A percentile compares a stretch with the other conserved stretches of the same genome.
phyloP scores from a whole-genome alignment of 2,329 filamentous ascomycete genomes.

The Triangularia verruculosa region DNA sequence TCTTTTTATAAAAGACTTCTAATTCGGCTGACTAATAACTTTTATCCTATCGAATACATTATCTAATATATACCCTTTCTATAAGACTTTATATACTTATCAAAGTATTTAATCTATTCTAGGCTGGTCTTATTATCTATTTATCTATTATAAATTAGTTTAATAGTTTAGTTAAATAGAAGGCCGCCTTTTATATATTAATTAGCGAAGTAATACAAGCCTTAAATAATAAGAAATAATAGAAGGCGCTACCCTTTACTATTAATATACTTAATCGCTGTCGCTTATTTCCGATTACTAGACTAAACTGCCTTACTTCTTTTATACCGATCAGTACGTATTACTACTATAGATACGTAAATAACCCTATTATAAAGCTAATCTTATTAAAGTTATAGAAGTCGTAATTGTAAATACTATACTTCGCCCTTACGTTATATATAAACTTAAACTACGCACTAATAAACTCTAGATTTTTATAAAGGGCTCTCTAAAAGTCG shows the following conservation, averaged over 20 bases:
- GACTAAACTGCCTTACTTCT: not conserved
- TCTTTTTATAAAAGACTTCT: not conserved
- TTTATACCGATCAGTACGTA: not conserved
- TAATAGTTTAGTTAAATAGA: too few relatives aligned
- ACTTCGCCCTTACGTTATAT: slow-evolving; percentile 22
- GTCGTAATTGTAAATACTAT: slow-evolving; percentile 21
- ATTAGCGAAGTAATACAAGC: too few relatives aligned
- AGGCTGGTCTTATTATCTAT: too few relatives aligned
- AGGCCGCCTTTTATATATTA: too few relatives aligned
- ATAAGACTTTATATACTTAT: not conserved
- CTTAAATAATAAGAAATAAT: too few relatives aligned
- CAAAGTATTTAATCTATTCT: too few relatives aligned
- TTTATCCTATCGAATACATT: not conserved
- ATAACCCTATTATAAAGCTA: slow-evolving; percentile 34
- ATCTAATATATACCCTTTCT: not conserved
- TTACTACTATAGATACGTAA: not conserved
- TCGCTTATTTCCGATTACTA: not conserved
- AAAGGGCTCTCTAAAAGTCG: slow-evolving; percentile 28
- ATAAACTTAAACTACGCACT: too few relatives aligned
- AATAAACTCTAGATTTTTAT: slow-evolving; percentile 22
- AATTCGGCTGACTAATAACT: not conserved
- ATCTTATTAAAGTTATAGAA: slow-evolving; percentile 32
- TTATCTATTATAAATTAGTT: too few relatives aligned
- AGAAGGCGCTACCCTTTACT: too few relatives aligned
- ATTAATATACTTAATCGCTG: not conserved